These are phyloP conservation scores for Posidonia australis DNA, from an alignment of 106 monocot species.

Conservation along the genomic window DNA sequence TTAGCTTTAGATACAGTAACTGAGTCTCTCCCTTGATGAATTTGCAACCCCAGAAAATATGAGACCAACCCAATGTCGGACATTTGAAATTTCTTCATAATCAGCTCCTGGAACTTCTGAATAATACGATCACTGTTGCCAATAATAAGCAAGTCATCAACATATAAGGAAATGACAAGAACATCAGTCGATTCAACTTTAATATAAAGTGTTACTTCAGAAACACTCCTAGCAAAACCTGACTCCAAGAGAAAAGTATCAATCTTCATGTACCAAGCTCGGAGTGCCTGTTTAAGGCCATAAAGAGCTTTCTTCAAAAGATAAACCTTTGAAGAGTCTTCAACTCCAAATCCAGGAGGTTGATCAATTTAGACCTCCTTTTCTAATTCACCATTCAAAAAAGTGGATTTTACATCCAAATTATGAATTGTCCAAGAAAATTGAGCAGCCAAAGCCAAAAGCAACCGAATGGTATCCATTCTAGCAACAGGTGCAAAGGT, in stretches of 20 bases:
- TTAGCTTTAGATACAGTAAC: too few relatives aligned
- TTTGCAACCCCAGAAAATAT: neutral
- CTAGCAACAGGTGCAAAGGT: neutral
- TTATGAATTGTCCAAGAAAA: neutral
- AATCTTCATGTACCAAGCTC: neutral
- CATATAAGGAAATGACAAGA: neutral
- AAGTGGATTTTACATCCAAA: neutral
- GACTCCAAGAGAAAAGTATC: neutral
- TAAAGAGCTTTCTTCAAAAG: neutral
- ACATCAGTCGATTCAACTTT: neutral
- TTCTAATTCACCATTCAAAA: neutral
- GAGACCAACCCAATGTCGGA: neutral
- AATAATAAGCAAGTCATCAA: slow-evolving; percentile 3
- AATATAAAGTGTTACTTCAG: neutral
- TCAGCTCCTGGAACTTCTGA: neutral
- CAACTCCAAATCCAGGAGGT: neutral
- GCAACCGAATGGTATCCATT: neutral
- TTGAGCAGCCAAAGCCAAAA: neutral
- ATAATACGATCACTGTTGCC: neutral
- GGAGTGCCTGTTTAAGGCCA: neutral
- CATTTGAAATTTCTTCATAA: neutral
- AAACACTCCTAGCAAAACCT: neutral
- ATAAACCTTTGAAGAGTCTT: neutral
- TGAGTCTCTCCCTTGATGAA: neutral
- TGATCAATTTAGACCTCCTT: neutral